Evolutionary conservation across 2,329 filamentous ascomycete genomes (phyloP).

Genomic region (Paracoccidioides lutzii): DNA sequence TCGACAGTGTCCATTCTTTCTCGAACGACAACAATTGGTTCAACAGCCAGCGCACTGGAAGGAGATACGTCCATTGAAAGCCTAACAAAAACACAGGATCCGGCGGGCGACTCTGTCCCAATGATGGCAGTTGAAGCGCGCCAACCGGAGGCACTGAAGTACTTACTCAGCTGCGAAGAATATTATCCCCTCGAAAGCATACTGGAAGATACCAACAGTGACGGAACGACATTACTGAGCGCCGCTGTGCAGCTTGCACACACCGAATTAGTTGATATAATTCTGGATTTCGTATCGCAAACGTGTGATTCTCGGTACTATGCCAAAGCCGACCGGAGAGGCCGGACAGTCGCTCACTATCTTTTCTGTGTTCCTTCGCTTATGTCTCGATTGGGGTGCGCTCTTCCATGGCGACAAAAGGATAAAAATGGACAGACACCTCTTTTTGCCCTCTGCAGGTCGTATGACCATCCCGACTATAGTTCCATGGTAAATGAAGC

Average conservation of each 20-base stretch:
- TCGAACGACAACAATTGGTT: conserved; percentile 63
- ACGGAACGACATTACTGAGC: conserved; percentile 78
- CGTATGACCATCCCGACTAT: conserved; percentile 86
- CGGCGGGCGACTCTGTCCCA: conserved; percentile 65
- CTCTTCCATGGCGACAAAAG: conserved; percentile 77
- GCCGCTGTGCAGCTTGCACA: conserved; percentile 81
- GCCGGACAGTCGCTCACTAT: conserved; percentile 87
- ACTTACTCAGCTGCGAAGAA: conserved; percentile 62
- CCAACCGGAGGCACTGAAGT: conserved; percentile 59
- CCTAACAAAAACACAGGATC: conserved; percentile 43
- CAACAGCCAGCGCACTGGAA: conserved; percentile 59
- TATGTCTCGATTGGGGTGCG: conserved; percentile 60
- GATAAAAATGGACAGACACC: conserved; percentile 98
- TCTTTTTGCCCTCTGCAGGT: conserved; percentile 84
- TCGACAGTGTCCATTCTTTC: conserved; percentile 78
- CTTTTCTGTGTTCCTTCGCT: conserved; percentile 80
- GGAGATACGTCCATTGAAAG: conserved; percentile 74
- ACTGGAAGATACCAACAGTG: conserved; percentile 73
- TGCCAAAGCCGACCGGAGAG: conserved; percentile 64
- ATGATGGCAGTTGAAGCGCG: conserved; percentile 75
- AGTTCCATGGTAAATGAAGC: conserved; percentile 74
- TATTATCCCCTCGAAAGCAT: conserved; percentile 62
- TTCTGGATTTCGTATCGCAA: conserved; percentile 58
- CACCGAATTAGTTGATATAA: conserved; percentile 56
- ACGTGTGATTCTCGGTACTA: conserved; percentile 54